A percentile compares a stretch with the other conserved stretches of the same genome.
phyloP scores from a whole-genome alignment of 495 filamentous ascomycete genomes.

The Aspergillus kassunensis region DNA sequence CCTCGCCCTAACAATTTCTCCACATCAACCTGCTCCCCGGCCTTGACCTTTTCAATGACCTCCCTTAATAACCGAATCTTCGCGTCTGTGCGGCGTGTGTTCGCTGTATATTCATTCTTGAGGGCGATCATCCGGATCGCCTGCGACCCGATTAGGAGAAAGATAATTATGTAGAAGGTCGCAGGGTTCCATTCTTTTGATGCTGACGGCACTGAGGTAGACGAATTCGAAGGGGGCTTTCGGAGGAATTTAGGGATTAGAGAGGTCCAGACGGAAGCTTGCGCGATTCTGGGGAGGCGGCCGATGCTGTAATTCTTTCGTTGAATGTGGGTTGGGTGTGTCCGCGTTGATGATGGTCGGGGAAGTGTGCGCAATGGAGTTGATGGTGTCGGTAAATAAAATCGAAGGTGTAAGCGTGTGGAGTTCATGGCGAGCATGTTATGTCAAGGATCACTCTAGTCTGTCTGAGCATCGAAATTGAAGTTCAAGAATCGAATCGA shows the following conservation, averaged over 20 bases:
- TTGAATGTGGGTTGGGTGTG: not conserved
- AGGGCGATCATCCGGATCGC: slow-evolving; percentile 86
- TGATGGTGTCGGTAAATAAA: not conserved
- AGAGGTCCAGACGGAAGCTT: slow-evolving; percentile 66
- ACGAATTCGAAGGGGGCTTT: too few relatives aligned
- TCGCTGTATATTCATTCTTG: slow-evolving; percentile 67
- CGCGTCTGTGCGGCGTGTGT: slow-evolving; percentile 69
- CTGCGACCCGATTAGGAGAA: slow-evolving; percentile 87
- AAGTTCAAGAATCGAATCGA: not conserved
- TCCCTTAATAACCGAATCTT: slow-evolving; percentile 75
- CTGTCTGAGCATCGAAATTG: too few relatives aligned
- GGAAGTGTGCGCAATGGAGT: not conserved
- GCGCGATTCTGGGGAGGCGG: slow-evolving; percentile 54
- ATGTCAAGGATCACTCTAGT: too few relatives aligned
- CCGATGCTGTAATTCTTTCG: slow-evolving; percentile 14
- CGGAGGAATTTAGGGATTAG: slow-evolving; percentile 55
- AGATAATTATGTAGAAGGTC: slow-evolving; percentile 88
- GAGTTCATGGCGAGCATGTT: slow-evolving; percentile 8
- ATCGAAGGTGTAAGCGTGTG: slow-evolving; percentile 1
- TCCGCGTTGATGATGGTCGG: not conserved
- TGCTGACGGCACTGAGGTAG: slow-evolving; percentile 16
- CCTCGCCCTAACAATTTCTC: slow-evolving; percentile 78
- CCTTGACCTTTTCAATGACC: slow-evolving; percentile 75
- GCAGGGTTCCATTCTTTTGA: slow-evolving; percentile 86
- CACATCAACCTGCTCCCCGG: slow-evolving; percentile 87